Conservation (phyloP, 2,329 filamentous ascomycete genomes). For the Colletotrichum sp. region DNA sequence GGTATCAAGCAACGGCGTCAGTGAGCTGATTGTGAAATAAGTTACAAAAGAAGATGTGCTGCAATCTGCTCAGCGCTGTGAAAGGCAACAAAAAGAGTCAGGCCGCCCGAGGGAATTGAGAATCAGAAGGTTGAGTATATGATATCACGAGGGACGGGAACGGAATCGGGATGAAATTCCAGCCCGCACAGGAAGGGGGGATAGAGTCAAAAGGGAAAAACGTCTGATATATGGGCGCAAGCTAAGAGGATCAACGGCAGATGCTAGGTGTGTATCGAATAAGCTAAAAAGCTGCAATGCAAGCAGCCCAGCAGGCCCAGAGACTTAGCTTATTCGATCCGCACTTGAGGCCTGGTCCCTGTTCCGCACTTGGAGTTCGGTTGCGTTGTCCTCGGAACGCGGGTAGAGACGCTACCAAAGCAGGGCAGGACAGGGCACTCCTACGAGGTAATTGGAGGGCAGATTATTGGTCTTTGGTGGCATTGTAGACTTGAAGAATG, state of each 20-base stretch:
- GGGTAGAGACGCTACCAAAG: neutral
- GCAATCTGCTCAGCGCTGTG: neutral
- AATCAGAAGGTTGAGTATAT: neutral
- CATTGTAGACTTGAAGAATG: neutral
- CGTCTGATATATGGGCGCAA: neutral
- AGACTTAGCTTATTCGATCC: neutral
- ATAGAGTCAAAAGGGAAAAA: neutral
- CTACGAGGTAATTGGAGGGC: neutral
- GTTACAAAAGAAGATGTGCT: neutral
- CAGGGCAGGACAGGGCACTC: neutral
- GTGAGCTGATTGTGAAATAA: neutral
- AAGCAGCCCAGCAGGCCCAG: neutral
- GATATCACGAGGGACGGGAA: neutral
- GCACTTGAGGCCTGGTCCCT: neutral
- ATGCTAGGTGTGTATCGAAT: neutral
- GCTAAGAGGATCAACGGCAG: neutral
- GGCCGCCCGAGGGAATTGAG: neutral
- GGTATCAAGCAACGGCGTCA: neutral
- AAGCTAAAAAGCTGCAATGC: neutral
- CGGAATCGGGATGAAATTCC: neutral
- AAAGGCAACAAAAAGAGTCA: neutral
- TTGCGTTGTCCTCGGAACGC: neutral
- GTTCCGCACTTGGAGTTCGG: neutral
- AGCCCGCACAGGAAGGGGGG: neutral
- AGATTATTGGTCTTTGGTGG: neutral